A percentile compares a stretch with the other conserved stretches of the same genome.
Conservation (phyloP, 306 rosid species). For the Phaseolus lunatus region DNA sequence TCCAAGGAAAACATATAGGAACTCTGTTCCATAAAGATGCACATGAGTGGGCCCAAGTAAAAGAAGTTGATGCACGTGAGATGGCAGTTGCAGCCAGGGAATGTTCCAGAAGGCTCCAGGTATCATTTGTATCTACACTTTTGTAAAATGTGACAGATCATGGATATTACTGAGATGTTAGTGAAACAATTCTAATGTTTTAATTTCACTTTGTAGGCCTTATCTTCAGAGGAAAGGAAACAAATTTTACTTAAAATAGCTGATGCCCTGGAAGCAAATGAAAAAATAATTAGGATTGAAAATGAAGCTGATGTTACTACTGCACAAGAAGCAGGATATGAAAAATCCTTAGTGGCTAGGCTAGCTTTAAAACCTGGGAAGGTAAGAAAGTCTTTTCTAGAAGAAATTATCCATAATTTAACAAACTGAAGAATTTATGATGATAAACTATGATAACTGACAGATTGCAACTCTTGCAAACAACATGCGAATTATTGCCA, state of each 20-base stretch:
- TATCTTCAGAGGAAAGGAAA: slow-evolving; percentile 82
- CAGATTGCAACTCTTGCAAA: slow-evolving; percentile 90
- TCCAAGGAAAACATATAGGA: slow-evolving; percentile 88
- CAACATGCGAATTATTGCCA: slow-evolving; percentile 81
- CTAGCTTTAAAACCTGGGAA: slow-evolving; percentile 81
- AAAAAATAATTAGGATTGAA: slow-evolving; percentile 69
- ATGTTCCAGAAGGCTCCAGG: slow-evolving; percentile 97
- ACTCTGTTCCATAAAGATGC: slow-evolving; percentile 98
- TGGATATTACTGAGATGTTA: slow-evolving; percentile 28
- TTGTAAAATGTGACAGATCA: slow-evolving; percentile 9
- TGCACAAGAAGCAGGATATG: slow-evolving; percentile 86
- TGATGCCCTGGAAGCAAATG: slow-evolving; percentile 82
- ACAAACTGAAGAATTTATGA: slow-evolving; percentile 31
- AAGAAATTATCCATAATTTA: slow-evolving; percentile 36
- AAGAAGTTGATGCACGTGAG: slow-evolving; percentile 80
- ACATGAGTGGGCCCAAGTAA: slow-evolving; percentile 66
- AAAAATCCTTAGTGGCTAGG: slow-evolving; percentile 82
- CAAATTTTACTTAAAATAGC: slow-evolving; percentile 84
- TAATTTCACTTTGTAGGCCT: slow-evolving; percentile 61
- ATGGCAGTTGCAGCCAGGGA: slow-evolving; percentile 99
- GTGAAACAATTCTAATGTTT: slow-evolving; percentile 28
- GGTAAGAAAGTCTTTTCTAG: slow-evolving; percentile 56
- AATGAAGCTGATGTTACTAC: slow-evolving; percentile 84
- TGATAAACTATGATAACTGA: slow-evolving; percentile 48
- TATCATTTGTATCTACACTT: slow-evolving; percentile 41